Base-by-base conservation (phyloP, 1,139 yeast species). In the Lodderomyces parapsilosis region DNA sequence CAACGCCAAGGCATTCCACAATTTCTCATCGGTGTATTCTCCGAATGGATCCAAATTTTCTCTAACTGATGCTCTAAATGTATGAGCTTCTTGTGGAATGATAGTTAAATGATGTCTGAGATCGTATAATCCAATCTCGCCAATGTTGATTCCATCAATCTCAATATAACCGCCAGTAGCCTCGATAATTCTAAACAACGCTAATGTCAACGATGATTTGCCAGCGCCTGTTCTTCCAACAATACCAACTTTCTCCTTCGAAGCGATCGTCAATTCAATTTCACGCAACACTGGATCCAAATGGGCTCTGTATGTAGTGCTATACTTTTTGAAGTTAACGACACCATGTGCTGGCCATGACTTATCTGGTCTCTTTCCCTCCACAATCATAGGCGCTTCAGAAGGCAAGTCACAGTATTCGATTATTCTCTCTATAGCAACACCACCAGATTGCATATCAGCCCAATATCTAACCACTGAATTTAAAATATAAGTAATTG, bases 1-100 rank as follows among this genome's bases (percentile, higher is more conserved):
- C 52, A 78, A 61, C 40, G 68, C 77, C 31, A 82, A 61, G 0
- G 75, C 81, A 36, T 61, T 61, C 84, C 84, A 78, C 13, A 81
- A 55, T 49, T 78, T 76, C 4, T 71, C 79, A 49, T 81, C 85
- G 0, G 68, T 52, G 50, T 75, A 70, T 44, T 62, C 65, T 10
- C 65, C 66, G 45, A 81, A 68, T 6, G 89, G 89, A 58, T 83
- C 88, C 50, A 83, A 61, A 56, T 82, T 83, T 43, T 75, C 74
- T 50, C 85, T 66, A 3, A 82, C 63, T 0, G 83, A 74, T 4
- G 87, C 87, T 52, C 78, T 82, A 50, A 82, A 76, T n/a, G 82
- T 77, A 50, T 80, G 86, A 0, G 87, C 81, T 55, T 83, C 88
- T 56, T 83, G 88, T 0, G 89, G 89, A 41, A 83, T 83, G 45